Conservation (phyloP, 306 rosid genomes). For the Comarum palustre region DNA sequence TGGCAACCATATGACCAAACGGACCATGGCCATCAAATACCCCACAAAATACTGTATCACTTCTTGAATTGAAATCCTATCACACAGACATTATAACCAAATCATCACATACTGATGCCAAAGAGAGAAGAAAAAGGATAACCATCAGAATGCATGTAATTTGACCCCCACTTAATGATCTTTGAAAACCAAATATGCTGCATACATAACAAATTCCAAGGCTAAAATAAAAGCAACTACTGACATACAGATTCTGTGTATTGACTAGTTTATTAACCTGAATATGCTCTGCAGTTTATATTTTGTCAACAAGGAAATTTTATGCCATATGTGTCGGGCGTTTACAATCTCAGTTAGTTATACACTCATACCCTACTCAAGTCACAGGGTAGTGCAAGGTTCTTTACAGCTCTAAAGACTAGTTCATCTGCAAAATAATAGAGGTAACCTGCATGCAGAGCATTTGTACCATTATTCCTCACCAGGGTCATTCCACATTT, state of each 20-base stretch:
- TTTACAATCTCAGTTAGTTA: not conserved
- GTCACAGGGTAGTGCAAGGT: not conserved
- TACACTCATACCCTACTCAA: not conserved
- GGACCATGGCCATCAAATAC: slow-evolving; percentile 64
- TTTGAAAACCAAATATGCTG: not conserved
- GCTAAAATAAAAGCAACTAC: not conserved
- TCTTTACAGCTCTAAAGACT: not conserved
- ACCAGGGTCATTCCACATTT: not conserved
- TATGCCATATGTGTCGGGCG: not conserved
- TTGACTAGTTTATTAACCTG: not conserved
- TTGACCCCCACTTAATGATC: not conserved
- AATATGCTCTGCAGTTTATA: not conserved
- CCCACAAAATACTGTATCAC: slow-evolving; percentile 50
- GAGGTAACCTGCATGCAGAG: not conserved
- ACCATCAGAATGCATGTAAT: not conserved
- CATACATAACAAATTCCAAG: not conserved
- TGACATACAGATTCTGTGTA: not conserved
- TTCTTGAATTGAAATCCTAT: slow-evolving; percentile 39
- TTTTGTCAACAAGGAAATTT: not conserved
- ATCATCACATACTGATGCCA: slow-evolving; percentile 6
- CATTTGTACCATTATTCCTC: not conserved
- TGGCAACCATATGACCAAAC: slow-evolving; percentile 50
- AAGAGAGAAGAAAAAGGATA: not conserved
- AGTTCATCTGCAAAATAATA: not conserved
- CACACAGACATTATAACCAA: slow-evolving; percentile 17